Percentiles rank a stretch among this genome's conserved stretches.
Evolutionary conservation across 2,329 filamentous ascomycete genomes (phyloP).

Genomic region (Thelonectria blattea): DNA sequence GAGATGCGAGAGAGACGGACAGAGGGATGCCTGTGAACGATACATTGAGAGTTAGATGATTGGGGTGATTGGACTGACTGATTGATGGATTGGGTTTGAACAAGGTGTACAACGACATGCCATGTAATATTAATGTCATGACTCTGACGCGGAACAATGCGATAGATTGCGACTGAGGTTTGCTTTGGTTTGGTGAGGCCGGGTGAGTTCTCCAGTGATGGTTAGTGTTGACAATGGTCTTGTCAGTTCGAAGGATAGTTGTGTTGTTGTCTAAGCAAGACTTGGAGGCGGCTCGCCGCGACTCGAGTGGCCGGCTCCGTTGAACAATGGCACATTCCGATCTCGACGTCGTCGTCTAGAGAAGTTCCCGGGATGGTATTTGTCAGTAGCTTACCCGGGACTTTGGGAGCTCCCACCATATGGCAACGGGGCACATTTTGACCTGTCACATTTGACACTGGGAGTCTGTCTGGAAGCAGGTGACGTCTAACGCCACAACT

Average conservation of each 20-base stretch:
- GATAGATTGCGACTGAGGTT: neutral
- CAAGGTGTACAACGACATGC: constrained; percentile 30
- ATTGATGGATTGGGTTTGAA: neutral
- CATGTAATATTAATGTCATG: constrained; percentile 35
- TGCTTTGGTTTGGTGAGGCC: constrained; percentile 1
- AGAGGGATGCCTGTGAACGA: constrained; percentile 22
- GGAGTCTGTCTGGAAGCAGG: neutral
- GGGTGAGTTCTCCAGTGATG: too few species aligned
- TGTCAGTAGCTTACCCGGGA: neutral
- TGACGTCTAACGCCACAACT: neutral
- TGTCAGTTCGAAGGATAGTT: neutral
- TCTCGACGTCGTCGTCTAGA: neutral
- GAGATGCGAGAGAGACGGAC: constrained; percentile 24
- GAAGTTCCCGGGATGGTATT: neutral
- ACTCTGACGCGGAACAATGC: constrained; percentile 16
- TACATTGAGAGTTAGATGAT: constrained; percentile 23
- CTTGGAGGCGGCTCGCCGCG: neutral
- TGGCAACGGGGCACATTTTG: neutral
- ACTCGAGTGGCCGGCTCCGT: neutral
- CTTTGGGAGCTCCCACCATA: neutral
- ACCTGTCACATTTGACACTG: neutral
- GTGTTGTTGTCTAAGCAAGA: neutral
- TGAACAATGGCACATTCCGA: neutral
- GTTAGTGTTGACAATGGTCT: neutral
- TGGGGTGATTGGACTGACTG: constrained; percentile 1